Evolutionary conservation across 306 rosid genomes (phyloP), one percentile per base, ranked within the genome.

Genomic region (Prunus kanzakura): DNA sequence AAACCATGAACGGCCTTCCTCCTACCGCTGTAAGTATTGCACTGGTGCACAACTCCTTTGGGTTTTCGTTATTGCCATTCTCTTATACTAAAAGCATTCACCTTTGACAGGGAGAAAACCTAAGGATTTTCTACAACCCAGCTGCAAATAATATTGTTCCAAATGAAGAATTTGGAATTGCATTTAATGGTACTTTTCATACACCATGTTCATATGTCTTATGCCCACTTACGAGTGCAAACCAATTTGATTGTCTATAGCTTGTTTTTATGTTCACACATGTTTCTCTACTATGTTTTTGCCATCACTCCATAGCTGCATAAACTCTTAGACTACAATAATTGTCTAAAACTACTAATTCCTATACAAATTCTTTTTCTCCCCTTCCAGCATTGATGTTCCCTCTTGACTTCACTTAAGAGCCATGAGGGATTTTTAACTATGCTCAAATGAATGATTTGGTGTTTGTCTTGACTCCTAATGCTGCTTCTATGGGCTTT

Each of bases 1-100:
- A 94, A 87, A 94, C 98, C 58, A 88, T 86, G 88, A 92, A 90
- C 66, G 98, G 98, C 65, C 91, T 89, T 73, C 96, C 91, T 71
- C 96, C 97, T 35, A 67, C 91, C 14, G 69, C 97, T 45, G 98
- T 94, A 84, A 79, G 95, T 62, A 50, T 58, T 43, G 74, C 22
- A 55, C 15, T 63, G 0, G 55, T 38, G 30, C 35, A 30, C 50
- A 80, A 16, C 30, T 57, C 2, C 13, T 13, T 66, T 8, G 62
- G 62, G 55, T 49, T 69, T 56, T 55, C 14, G 69, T 64, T n/a
- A 15, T 6, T 35, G 13, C 25, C 25, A 67, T 49, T 6, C 16
- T 69, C 41, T 81, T 71, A 19, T 11, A 51, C 30, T 79, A 71
- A 43, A 55, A 18, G 7, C 25, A 61, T 49, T 70, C 35, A 23